phyloP scores from a whole-genome alignment of 805 yeast genomes.

The Saturnispora serradocipensis region DNA sequence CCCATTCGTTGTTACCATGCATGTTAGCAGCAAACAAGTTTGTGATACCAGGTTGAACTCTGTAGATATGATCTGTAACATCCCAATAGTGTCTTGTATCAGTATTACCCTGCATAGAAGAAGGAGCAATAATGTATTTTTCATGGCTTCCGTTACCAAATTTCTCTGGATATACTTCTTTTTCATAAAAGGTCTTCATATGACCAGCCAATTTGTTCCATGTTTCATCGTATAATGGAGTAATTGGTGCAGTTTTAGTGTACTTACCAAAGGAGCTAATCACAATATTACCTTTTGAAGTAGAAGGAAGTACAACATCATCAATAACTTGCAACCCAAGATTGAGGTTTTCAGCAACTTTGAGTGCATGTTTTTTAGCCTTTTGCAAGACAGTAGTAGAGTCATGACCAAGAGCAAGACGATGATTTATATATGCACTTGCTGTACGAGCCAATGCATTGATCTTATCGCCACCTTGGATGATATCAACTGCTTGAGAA shows the following conservation, averaged over 20 bases:
- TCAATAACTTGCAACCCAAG: conserved; percentile 29
- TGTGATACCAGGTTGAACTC: conserved; percentile 44
- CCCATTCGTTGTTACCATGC: conserved; percentile 60
- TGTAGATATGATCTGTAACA: conserved; percentile 49
- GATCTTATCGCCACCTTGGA: conserved; percentile 63
- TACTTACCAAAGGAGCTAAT: conserved; percentile 14
- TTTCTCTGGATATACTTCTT: conserved; percentile 29
- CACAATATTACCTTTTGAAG: conserved; percentile 17
- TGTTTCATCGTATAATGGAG: conserved; percentile 33
- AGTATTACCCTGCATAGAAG: conserved; percentile 59
- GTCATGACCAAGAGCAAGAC: conserved; percentile 33
- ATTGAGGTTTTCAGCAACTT: conserved; percentile 28
- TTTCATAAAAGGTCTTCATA: conserved; percentile 52
- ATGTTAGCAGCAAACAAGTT: conserved; percentile 28
- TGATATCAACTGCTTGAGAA: conserved; percentile 57
- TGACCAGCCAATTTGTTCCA: conserved; percentile 58
- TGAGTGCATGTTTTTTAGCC: conserved; percentile 24
- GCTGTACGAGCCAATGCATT: conserved; percentile 69
- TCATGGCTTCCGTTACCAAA: conserved; percentile 10
- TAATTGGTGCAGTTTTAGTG: conserved; percentile 30
- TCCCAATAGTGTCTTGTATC: conserved; percentile 62
- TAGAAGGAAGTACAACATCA: conserved; percentile 17
- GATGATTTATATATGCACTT: conserved; percentile 46
- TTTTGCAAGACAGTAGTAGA: conserved; percentile 37
- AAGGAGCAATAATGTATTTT: conserved; percentile 41